These are phyloP conservation scores for Dictyostelium firmibasis DNA, from an alignment of 78 protist species.

Conservation along the genomic window DNA sequence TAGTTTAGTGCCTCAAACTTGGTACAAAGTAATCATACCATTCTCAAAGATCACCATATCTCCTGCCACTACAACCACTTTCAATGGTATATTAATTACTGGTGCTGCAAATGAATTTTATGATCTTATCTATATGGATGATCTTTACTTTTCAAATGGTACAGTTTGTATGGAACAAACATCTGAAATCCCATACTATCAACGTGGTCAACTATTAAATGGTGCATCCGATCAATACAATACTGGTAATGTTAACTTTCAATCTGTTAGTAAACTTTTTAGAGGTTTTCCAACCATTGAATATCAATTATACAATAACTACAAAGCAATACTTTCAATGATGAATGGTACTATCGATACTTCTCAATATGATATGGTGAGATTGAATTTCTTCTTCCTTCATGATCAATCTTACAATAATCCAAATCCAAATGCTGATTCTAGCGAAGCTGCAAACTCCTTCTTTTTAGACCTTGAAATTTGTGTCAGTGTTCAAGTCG, in stretches of 20 bases:
- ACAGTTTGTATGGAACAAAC: neutral
- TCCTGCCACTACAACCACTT: neutral
- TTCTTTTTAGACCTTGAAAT: neutral
- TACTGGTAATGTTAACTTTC: neutral
- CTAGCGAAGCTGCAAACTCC: neutral
- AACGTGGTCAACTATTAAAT: neutral
- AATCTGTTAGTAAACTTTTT: neutral
- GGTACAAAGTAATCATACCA: slow-evolving; percentile 42
- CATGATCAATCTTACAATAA: neutral
- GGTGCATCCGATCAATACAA: neutral
- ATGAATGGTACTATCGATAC: slow-evolving; percentile 16
- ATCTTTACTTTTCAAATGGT: slow-evolving; percentile 42
- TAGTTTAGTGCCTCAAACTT: neutral
- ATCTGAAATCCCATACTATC: neutral
- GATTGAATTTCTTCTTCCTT: neutral
- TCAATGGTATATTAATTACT: slow-evolving; percentile 2
- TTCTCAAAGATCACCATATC: neutral
- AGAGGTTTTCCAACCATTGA: neutral
- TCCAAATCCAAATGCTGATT: neutral
- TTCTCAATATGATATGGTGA: neutral
- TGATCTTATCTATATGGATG: slow-evolving; percentile 15
- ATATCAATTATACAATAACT: neutral
- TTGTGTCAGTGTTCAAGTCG: neutral
- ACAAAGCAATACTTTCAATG: neutral
- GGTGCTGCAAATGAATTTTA: neutral